Percentiles rank a stretch among this genome's conserved stretches.
phyloP scores from a whole-genome alignment of 192 early-diverging fungal species.

The Coemansia javaensis region DNA sequence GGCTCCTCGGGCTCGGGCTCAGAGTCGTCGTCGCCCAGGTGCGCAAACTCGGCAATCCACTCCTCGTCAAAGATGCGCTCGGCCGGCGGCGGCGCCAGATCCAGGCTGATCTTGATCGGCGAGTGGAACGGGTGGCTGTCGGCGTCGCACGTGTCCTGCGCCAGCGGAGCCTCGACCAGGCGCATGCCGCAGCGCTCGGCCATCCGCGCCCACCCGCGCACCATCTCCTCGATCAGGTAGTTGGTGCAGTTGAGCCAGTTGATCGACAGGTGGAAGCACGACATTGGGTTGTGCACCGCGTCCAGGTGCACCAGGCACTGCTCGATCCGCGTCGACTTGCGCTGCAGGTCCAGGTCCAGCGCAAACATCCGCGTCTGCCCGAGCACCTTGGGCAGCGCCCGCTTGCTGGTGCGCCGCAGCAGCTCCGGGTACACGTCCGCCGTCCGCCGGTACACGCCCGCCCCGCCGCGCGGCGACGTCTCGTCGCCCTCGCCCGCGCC shows the following conservation, averaged over 20 bases:
- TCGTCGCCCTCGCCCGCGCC: not conserved
- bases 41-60: conserved; percentile 28
- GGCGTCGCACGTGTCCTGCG: conserved; percentile 49
- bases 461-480: conserved; percentile 1
- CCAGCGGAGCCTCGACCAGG: conserved; percentile 77
- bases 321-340: conserved; percentile 72
- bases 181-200: conserved; percentile 86
- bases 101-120: conserved; percentile 62
- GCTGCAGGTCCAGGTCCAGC: conserved; percentile 82
- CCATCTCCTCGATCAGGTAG: conserved; percentile 77
- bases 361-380: conserved; percentile 61
- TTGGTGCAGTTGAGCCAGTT: conserved; percentile 96
- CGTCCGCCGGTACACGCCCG: conserved; percentile 7
- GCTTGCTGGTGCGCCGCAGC: conserved; percentile 9
- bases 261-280: conserved; percentile 89
- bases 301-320: conserved; percentile 86
- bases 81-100: conserved; percentile 58
- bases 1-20: conserved; percentile 19
- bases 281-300: conserved; percentile 77
- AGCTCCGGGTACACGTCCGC: conserved; percentile 26
- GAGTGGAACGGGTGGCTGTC: conserved; percentile 87
- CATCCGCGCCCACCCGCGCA: conserved; percentile 70
- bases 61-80: conserved; percentile 37
- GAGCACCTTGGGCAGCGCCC: conserved; percentile 49
- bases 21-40: conserved; percentile 21